Evolutionary conservation across 1,284 basidiomycete genomes (phyloP).

Genomic region (Exobasidium cylindrosporum): DNA sequence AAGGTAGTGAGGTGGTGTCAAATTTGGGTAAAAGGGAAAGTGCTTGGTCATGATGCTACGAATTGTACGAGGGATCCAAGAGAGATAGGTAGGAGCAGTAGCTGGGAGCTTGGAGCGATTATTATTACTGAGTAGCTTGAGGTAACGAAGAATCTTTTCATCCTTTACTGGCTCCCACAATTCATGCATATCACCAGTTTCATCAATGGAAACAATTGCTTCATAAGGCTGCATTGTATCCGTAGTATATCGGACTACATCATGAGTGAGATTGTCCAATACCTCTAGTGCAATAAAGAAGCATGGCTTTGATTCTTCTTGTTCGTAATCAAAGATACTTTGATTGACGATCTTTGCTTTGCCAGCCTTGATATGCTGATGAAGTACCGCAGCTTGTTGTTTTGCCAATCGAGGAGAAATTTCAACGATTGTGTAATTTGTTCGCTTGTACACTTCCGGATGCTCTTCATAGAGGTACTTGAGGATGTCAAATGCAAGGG

Average conservation of each 20-base stretch:
- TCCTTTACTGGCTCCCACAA: constrained; percentile 82
- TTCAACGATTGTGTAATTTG: constrained; percentile 87
- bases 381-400: constrained; percentile 62
- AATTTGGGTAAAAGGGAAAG: constrained; percentile 74
- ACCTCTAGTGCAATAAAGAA: constrained; percentile 94
- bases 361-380: constrained; percentile 45
- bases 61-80: constrained; percentile 62
- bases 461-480: constrained; percentile 73
- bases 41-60: constrained; percentile 27
- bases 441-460: constrained; percentile 87
- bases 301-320: constrained; percentile 74
- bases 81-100: constrained; percentile 60
- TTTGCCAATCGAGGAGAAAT: constrained; percentile 77
- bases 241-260: constrained; percentile 84
- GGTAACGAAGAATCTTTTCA: constrained; percentile 72
- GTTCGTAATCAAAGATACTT: constrained; percentile 84
- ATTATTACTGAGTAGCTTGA: constrained; percentile 29
- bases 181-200: constrained; percentile 77
- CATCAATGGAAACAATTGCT: constrained; percentile 76
- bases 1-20: constrained; percentile 83
- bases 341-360: constrained; percentile 72
- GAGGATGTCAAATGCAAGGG: constrained; percentile 82
- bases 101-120: constrained; percentile 8
- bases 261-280: constrained; percentile 95
- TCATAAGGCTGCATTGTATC: constrained; percentile 73